Conservation (phyloP, 1,139 yeast species). For the Pichia sp. region DNA sequence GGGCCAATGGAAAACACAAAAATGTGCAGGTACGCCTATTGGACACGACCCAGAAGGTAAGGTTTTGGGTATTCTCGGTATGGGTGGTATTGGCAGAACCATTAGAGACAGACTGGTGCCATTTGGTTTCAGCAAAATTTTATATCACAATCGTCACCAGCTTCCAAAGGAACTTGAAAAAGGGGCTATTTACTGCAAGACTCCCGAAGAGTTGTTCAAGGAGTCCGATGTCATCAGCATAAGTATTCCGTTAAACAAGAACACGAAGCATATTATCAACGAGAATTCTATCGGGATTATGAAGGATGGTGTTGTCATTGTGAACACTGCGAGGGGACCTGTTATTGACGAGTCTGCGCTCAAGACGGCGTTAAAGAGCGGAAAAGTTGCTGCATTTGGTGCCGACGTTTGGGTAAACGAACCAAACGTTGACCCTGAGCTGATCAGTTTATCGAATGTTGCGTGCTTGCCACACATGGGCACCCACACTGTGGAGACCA, state of each 20-base stretch:
- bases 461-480: conserved; percentile 80
- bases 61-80: conserved; percentile 67
- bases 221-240: conserved; percentile 58
- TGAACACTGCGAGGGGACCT: conserved; percentile 66
- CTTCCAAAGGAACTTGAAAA: conserved; percentile 51
- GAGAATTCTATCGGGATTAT: conserved; percentile 48
- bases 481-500: conserved; percentile 61
- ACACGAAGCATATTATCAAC: conserved; percentile 54
- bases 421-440: conserved; percentile 62
- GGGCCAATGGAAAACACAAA: conserved; percentile 54
- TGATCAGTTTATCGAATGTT: conserved; percentile 52
- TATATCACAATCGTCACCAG: conserved; percentile 60
- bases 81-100: conserved; percentile 81
- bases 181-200: conserved; percentile 46
- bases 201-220: conserved; percentile 52
- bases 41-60: conserved; percentile 63
- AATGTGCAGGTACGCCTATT: conserved; percentile 43
- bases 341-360: conserved; percentile 52
- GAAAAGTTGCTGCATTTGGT: conserved; percentile 71
- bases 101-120: conserved; percentile 61
- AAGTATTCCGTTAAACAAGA: conserved; percentile 56
- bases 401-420: conserved; percentile 83
- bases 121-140: conserved; percentile 57
- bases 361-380: conserved; percentile 56
- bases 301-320: conserved; percentile 65